phyloP scores from a whole-genome alignment of 495 filamentous ascomycete species.

The Penicillium longicatenatum region DNA sequence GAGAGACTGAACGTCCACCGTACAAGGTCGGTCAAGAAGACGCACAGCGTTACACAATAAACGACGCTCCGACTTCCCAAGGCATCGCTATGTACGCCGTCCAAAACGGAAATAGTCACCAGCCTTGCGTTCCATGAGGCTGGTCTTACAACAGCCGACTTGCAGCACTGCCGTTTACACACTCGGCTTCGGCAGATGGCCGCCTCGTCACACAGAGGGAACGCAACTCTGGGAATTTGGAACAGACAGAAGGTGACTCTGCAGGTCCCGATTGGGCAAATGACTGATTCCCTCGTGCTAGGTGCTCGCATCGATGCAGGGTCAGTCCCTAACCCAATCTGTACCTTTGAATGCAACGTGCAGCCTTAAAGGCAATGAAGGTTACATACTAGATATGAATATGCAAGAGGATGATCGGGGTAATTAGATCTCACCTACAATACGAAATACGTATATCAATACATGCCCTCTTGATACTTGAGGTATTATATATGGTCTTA shows the following conservation, averaged over 20 bases:
- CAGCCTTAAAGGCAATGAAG: background rate
- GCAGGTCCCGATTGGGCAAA: constrained; percentile 8
- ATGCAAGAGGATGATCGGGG: background rate
- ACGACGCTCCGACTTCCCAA: constrained; percentile 9
- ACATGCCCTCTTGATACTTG: background rate
- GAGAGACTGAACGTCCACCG: constrained; percentile 14
- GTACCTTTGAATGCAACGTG: constrained; percentile 20
- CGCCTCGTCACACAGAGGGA: constrained; percentile 13
- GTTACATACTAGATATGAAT: background rate
- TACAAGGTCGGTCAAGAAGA: constrained; percentile 24
- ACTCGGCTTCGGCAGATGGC: constrained; percentile 21
- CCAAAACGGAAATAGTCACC: constrained; percentile 14
- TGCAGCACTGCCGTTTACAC: constrained; percentile 24
- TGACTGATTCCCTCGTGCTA: constrained; percentile 3
- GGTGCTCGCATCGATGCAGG: constrained; percentile 4
- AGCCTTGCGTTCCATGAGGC: background rate
- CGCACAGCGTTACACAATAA: constrained; percentile 21
- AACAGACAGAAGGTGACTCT: constrained; percentile 17
- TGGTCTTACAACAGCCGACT: constrained; percentile 27
- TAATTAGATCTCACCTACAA: background rate
- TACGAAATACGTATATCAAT: background rate
- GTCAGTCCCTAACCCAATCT: constrained; percentile 2
- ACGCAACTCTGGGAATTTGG: constrained; percentile 9
- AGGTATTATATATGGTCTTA: background rate
- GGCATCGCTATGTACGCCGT: constrained; percentile 14